Percentiles rank a stretch among this genome's conserved stretches.
Conservation (phyloP, 169 alveolate genomes). For the Cryptosporidium canis region DNA sequence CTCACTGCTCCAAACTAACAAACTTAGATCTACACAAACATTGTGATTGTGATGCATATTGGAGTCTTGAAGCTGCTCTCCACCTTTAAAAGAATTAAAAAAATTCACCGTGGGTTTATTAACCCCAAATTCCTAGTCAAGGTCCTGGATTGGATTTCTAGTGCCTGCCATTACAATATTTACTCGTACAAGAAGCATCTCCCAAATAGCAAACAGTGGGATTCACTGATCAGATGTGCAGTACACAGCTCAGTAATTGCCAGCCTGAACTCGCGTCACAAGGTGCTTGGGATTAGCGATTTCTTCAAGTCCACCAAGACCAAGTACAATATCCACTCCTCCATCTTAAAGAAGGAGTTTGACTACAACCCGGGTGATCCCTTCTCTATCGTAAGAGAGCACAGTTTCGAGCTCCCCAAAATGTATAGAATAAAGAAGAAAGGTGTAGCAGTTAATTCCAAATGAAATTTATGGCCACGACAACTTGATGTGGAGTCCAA, state of each 20-base stretch:
- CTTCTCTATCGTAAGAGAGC: not conserved
- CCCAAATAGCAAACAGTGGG: conserved; percentile 5
- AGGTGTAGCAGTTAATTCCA: not conserved
- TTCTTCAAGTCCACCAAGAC: conserved; percentile 3
- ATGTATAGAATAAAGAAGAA: conserved; percentile 30
- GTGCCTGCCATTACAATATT: conserved; percentile 17
- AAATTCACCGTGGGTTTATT: conserved; percentile 59
- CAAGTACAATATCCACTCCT: not conserved
- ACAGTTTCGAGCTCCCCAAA: conserved; percentile 6
- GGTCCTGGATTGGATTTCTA: conserved; percentile 58
- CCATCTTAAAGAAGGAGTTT: not conserved
- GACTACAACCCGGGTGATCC: not conserved
- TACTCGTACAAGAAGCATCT: conserved; percentile 7
- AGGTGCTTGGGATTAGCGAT: conserved; percentile 2
- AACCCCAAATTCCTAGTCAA: conserved; percentile 36
- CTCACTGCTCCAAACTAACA: not conserved
- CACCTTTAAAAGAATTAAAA: conserved; percentile 51
- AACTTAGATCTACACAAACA: conserved; percentile 30
- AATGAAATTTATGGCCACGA: conserved; percentile 8
- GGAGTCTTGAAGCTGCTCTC: conserved; percentile 10
- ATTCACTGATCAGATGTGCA: conserved; percentile 34
- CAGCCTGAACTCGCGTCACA: conserved; percentile 21
- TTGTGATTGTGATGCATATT: conserved; percentile 21
- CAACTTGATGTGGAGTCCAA: not conserved
- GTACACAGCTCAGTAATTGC: conserved; percentile 39